Conservation (phyloP, 768 basidiomycete genomes). For the Calocera cornea region DNA sequence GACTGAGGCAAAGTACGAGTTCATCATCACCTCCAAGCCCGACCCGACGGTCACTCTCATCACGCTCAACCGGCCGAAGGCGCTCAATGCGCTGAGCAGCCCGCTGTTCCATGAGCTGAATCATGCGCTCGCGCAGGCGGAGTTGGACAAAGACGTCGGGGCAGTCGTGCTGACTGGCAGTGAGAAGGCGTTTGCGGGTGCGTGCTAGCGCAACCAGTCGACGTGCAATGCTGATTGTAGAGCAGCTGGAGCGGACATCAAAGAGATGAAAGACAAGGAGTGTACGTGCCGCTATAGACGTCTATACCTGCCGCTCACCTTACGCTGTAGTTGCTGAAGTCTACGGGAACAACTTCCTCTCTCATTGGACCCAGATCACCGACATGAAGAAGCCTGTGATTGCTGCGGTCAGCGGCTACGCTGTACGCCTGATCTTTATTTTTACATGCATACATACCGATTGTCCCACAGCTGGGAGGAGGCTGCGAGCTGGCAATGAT, state of each 20-base stretch:
- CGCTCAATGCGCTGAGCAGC: constrained; percentile 73
- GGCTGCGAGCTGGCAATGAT: constrained; percentile 94
- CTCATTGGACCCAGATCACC: constrained; percentile 59
- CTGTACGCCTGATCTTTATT: constrained; percentile 30
- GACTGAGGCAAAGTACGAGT: constrained; percentile 31
- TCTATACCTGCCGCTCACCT: neutral
- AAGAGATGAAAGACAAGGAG: constrained; percentile 95
- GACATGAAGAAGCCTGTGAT: constrained; percentile 82
- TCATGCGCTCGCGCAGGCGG: constrained; percentile 53
- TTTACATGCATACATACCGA: neutral
- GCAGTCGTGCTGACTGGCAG: constrained; percentile 89
- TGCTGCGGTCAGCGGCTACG: constrained; percentile 90
- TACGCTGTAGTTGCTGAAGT: constrained; percentile 56
- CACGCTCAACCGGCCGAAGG: constrained; percentile 79
- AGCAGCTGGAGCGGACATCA: constrained; percentile 91
- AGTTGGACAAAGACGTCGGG: constrained; percentile 55
- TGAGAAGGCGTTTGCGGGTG: constrained; percentile 86
- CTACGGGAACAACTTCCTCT: constrained; percentile 73
- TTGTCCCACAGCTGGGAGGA: constrained; percentile 62
- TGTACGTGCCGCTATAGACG: constrained; percentile 36
- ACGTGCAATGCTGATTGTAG: neutral
- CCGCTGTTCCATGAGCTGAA: constrained; percentile 75
- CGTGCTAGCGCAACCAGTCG: constrained; percentile 20
- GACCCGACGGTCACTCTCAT: constrained; percentile 45
- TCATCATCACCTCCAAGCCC: constrained; percentile 57